phyloP scores from a whole-genome alignment of 1,284 basidiomycete genomes.

The Porodaedalea pini region DNA sequence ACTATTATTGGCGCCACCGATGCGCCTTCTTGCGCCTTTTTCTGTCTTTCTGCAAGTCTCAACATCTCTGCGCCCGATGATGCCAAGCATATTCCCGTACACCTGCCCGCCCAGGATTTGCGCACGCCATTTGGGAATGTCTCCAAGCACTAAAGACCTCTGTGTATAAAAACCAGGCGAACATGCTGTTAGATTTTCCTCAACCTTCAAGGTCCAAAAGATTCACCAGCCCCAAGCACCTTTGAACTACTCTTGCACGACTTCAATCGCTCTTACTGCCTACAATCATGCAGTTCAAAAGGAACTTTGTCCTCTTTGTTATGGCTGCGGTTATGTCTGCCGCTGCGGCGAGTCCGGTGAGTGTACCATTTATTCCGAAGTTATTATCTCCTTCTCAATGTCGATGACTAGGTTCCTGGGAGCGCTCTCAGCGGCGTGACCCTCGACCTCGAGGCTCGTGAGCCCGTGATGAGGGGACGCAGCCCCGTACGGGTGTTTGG shows the following conservation, averaged over 20 bases:
- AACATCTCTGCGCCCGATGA: conserved; percentile 8
- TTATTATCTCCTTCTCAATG: neutral
- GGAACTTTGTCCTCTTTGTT: conserved; percentile 20
- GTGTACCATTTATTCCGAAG: neutral
- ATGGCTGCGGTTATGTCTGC: conserved; percentile 19
- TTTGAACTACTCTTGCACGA: neutral
- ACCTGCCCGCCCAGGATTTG: conserved; percentile 3
- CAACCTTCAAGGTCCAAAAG: conserved; percentile 6
- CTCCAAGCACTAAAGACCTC: neutral
- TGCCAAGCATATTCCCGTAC: conserved; percentile 14
- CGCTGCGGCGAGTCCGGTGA: conserved; percentile 16
- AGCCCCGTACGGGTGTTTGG: conserved; percentile 9
- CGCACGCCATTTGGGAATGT: neutral
- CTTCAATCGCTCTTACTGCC: neutral
- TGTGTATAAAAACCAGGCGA: conserved; percentile 10
- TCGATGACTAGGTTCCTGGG: conserved; percentile 1
- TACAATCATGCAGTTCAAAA: conserved; percentile 20
- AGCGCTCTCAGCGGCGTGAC: conserved; percentile 3
- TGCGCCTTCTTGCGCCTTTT: conserved; percentile 3
- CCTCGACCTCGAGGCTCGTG: conserved; percentile 5
- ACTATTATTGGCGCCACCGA: neutral
- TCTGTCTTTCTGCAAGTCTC: neutral
- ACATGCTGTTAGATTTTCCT: neutral
- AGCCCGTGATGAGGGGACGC: conserved; percentile 15
- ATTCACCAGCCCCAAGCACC: neutral